These are phyloP conservation scores for Lonicera japonica DNA, from an alignment of 129 eudicot genomes.

Conservation along the genomic window DNA sequence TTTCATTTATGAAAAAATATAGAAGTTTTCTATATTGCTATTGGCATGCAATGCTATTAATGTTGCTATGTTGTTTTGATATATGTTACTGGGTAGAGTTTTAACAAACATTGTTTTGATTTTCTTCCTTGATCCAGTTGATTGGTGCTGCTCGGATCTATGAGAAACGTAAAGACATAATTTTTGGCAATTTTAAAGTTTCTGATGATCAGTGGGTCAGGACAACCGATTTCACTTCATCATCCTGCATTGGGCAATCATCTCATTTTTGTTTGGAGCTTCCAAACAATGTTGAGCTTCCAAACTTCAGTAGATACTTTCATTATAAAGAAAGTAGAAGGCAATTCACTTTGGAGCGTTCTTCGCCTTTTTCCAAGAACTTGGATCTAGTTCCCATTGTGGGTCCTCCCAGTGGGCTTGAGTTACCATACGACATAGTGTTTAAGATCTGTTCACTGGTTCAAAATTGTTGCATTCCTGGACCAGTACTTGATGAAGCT, in stretches of 20 bases:
- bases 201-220: slow-evolving; percentile 79
- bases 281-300: slow-evolving; percentile 36
- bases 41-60: background rate
- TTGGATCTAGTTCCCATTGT: slow-evolving; percentile 58
- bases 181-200: slow-evolving; percentile 20
- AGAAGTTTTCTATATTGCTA: no score
- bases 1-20: no score
- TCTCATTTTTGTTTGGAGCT: slow-evolving; percentile 70
- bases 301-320: slow-evolving; percentile 50
- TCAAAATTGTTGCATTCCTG: slow-evolving; percentile 77
- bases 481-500: slow-evolving; percentile 44
- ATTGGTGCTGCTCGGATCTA: slow-evolving; percentile 71
- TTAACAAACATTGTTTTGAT: background rate
- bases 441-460: slow-evolving; percentile 66
- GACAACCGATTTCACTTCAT: slow-evolving; percentile 69
- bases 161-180: slow-evolving; percentile 29
- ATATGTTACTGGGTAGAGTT: background rate
- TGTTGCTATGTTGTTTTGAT: background rate
- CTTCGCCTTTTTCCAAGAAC: slow-evolving; percentile 41
- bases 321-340: slow-evolving; percentile 37
- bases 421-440: slow-evolving; percentile 46
- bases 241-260: slow-evolving; percentile 62
- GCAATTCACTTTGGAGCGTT: slow-evolving; percentile 31
- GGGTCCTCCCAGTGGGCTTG: slow-evolving; percentile 36
- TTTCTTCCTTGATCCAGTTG: slow-evolving; percentile 30